Percentiles rank a stretch among this genome's conserved stretches.
Conservation (phyloP, 2,329 filamentous ascomycete species). For the Apiospora rasikravindrae region DNA sequence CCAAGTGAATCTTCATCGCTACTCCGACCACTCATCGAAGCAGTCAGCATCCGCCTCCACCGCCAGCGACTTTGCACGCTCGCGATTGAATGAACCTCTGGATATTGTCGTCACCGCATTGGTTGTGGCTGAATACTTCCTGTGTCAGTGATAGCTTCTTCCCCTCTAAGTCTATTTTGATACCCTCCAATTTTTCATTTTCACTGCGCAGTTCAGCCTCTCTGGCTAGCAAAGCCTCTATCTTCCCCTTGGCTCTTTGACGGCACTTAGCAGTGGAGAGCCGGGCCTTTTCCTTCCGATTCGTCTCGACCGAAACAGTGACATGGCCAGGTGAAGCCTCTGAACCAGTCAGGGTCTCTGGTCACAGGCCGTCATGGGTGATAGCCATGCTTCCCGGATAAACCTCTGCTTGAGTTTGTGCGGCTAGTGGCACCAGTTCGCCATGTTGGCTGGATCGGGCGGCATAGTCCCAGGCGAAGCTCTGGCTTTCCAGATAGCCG, state of each 20-base stretch:
- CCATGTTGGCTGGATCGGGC: background rate
- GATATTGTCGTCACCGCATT: background rate
- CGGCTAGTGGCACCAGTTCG: background rate
- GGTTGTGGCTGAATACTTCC: background rate
- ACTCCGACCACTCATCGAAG: background rate
- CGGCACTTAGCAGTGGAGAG: background rate
- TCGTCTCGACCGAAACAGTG: background rate
- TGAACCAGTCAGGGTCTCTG: background rate
- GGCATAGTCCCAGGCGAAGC: background rate
- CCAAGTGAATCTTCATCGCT: background rate
- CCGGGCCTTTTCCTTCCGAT: background rate
- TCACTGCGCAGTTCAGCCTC: background rate
- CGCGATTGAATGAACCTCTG: background rate
- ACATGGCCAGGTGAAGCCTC: background rate
- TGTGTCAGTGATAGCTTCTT: background rate
- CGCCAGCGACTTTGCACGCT: background rate
- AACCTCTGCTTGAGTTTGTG: background rate
- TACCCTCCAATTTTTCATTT: background rate
- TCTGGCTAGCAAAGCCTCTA: background rate
- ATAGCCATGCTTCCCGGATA: background rate
- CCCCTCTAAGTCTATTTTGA: background rate
- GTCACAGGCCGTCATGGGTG: background rate
- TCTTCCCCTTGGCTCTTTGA: background rate
- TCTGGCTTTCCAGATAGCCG: background rate
- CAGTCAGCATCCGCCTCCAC: too few species aligned